Evolutionary conservation across 1,139 yeast genomes (phyloP).

Genomic region (Blastobotrys arbuscula): DNA sequence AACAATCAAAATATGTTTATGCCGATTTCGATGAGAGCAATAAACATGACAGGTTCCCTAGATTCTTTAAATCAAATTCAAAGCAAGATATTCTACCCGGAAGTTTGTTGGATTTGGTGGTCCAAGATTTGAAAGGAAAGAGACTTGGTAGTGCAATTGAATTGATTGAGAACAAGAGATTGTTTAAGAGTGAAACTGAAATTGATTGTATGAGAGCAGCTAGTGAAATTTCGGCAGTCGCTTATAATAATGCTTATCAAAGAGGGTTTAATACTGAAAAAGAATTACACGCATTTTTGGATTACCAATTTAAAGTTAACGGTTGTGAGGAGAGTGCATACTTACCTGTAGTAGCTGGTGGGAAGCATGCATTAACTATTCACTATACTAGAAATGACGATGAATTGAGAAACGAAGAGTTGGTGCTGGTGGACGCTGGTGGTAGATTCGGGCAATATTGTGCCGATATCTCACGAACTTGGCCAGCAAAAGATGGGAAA

Average conservation of each 20-base stretch:
- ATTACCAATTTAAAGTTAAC: slow-evolving; percentile 72
- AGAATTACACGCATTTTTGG: slow-evolving; percentile 73
- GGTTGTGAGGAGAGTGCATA: slow-evolving; percentile 92
- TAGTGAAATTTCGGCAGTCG: slow-evolving; percentile 74
- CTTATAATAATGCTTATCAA: slow-evolving; percentile 71
- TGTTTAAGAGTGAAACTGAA: slow-evolving; percentile 71
- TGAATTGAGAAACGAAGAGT: slow-evolving; percentile 62
- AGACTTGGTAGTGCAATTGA: slow-evolving; percentile 27
- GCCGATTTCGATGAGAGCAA: slow-evolving; percentile 24
- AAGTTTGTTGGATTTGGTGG: slow-evolving; percentile 13
- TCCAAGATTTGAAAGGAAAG: too few relatives aligned
- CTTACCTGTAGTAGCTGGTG: slow-evolving; percentile 95
- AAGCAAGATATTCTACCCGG: slow-evolving; percentile 13
- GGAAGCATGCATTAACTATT: slow-evolving; percentile 75
- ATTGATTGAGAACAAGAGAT: slow-evolving; percentile 53
- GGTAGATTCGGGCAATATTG: slow-evolving; percentile 93
- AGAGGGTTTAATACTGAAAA: slow-evolving; percentile 63
- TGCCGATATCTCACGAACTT: slow-evolving; percentile 91
- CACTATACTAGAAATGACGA: slow-evolving; percentile 91
- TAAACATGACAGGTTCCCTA: slow-evolving; percentile 14
- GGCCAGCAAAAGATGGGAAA: slow-evolving; percentile 71
- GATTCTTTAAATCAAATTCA: slow-evolving; percentile 16
- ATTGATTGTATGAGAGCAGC: slow-evolving; percentile 74
- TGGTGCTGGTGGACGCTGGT: slow-evolving; percentile 93
- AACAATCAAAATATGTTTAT: slow-evolving; percentile 24